Evolutionary conservation across 495 filamentous ascomycete genomes (phyloP), one percentile per base, ranked within the genome.

Genomic region (Glarea lozoyensis): DNA sequence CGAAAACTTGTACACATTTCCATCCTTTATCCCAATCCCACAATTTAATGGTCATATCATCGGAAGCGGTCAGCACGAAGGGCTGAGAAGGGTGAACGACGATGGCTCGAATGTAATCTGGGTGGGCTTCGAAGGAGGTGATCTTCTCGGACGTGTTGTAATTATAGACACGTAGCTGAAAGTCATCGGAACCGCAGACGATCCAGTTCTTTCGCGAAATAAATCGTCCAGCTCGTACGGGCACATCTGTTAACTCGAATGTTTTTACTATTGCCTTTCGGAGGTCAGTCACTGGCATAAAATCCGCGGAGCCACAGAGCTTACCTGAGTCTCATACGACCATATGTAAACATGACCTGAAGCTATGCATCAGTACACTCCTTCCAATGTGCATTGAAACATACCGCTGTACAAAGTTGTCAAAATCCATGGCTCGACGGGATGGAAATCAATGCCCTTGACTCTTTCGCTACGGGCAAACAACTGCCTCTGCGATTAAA

Each of bases 141-240:
- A 99, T 93, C 75, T 96, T 97, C 63, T 99, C 92, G 49, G 88
- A 93, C 42, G 92, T 99, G 65, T 99, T 99, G 75, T 97, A 98
- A 66, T 97, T 97, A 73, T 94, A 88, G 50, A 92, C 86, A 43
- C 88, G 81, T 24, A 95, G 72, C 62, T 96, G 89, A 72, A 96
- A 99, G 71, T 97, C 92, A 69, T 99, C 92, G 34, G 87, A 94
- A 51, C 92, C 92, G 64, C 88, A 94, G 32, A 95, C 90, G 54
- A 99, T 93, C 93, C 93, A 97, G 64, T 97, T 97, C 76, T 97
- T 97, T 47, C 92, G 76, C 53, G 93, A 87, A 60, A 98, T 78
- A 64, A 98, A 98, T 47, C 93, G 86, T 55, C 92, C 92, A 32
- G 93, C 93, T 64, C 92, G 82, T 38, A 97, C 92, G 47, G 92